Conservation (phyloP, 345 rosid genomes). For the Salix udensis region DNA sequence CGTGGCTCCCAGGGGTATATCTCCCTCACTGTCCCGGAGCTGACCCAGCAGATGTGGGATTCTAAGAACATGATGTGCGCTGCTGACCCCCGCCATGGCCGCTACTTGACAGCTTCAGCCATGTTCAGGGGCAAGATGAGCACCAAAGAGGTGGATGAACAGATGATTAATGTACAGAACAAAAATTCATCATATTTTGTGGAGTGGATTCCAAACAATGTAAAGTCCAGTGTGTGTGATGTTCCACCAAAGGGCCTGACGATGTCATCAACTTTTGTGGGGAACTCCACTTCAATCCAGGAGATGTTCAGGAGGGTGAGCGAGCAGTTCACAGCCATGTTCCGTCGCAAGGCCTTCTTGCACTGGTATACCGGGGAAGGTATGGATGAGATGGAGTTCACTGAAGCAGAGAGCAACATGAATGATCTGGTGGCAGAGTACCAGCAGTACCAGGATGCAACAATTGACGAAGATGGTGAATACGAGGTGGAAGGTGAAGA, state of each 20-base stretch:
- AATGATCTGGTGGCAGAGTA: conserved; percentile 92
- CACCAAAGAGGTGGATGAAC: conserved; percentile 96
- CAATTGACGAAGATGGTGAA: conserved; percentile 81
- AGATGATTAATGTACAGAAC: conserved; percentile 92
- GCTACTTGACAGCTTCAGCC: conserved; percentile 94
- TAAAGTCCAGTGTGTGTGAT: conserved; percentile 58
- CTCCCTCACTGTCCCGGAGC: conserved; percentile 52
- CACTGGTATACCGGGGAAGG: conserved; percentile 99
- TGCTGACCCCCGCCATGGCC: conserved; percentile 95
- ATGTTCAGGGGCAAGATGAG: conserved; percentile 99
- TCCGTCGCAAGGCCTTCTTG: conserved; percentile 89
- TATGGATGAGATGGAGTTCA: conserved; percentile 98
- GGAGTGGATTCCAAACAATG: conserved; percentile 87
- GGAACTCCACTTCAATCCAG: conserved; percentile 89
- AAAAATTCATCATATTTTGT: conserved; percentile 95
- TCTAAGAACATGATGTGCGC: conserved; percentile 99
- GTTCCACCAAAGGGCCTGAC: conserved; percentile 52
- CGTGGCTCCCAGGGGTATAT: conserved; percentile 52
- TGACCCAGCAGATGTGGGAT: conserved; percentile 88
- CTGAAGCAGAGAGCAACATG: conserved; percentile 98
- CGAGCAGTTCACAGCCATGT: conserved; percentile 98
- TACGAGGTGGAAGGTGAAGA: conserved; percentile 57
- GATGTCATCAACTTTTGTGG: conserved; percentile 60
- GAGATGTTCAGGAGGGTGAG: conserved; percentile 99
- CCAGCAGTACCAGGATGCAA: conserved; percentile 95